Evolutionary conservation across 495 filamentous ascomycete species (phyloP), one percentile per base, ranked within the genome.

Genomic region (Oleoguttula mirabilis): DNA sequence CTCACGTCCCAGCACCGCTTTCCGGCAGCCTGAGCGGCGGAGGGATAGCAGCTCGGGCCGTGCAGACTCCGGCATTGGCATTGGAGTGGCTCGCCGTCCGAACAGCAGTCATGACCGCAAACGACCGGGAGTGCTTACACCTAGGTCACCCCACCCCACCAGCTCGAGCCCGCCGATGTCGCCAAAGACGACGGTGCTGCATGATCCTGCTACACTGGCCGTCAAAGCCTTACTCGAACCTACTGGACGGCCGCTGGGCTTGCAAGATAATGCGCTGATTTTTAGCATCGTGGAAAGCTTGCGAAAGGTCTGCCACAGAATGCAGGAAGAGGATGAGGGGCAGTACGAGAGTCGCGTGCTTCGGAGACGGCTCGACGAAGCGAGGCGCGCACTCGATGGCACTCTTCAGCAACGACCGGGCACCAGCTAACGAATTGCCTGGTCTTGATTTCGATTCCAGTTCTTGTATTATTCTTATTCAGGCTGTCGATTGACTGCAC

Each of bases 241-340:
- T 46, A 19, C 55, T 45, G 43, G 56, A 44, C 31, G 43, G 47
- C 36, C 57, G 11, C 58, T 84, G 27, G 70, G 72, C 34, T 69
- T 74, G 28, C 76, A 82, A 33, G 82, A 88, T 50, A 77, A 78
- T 48, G 73, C 79, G 42, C 70, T 88, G 11, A 70, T 88, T n/a
- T 81, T 87, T 53, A 65, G 73, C 36, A 62, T 94, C 4, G 77
- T 88, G 8, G 69, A 73, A n/a, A 82, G 77, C 42, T 64, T 94
- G 14, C 76, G 80, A 5, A 72, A 75, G 54, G 81, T 72, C 57
- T 88, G 61, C 57, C 57, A 73, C 35, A 74, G 76, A 19, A 58
- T 94, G 40, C 76, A 83, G 41, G 75, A 77, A 43, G 70, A 65
- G 8, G 67, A 67, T 3, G 67, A 71, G 10, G 75, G 75, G 8